Base-by-base conservation (phyloP, 768 basidiomycete species). In the Lactarius hatsudake region DNA sequence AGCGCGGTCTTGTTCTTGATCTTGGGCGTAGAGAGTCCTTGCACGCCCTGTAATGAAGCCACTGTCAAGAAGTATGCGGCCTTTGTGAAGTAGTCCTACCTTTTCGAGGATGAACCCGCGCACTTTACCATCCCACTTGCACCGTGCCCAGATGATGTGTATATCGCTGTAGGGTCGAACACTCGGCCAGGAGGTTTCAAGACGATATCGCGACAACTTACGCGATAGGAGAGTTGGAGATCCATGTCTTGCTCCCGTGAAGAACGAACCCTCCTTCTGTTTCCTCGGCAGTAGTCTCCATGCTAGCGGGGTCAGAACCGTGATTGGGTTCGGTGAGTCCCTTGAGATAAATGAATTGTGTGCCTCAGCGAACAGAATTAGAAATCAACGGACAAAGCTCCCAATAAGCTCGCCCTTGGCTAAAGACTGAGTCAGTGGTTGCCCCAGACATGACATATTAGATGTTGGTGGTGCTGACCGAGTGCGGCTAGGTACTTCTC, bases 221-320 rank as follows among this genome's bases (percentile, higher is more conserved):
- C 88, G 95, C 94, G 62, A 92, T 87, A 10, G 95, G 94, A 1
- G 95, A 87, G 74, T 97, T 97, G 17, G 94, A 86, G 74, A 98
- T 98, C 96, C 96, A 98, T 0, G 94, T 98, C 81, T 98, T 98
- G 77, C 91, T 91, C 61, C 96, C 96, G 69, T 87, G 91, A 61
- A 98, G 74, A 30, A 91, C 78, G 77, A 88, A 98, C 5, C 94
- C 94, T 15, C 94, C 93, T 62, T 90, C 89, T 0, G 82, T 81
- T 76, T 97, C 93, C 68, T 86, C 86, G 13, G 94, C 96, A 32
- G 84, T 88, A 1, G 96, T 97, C 73, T 96, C 93, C 96, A 98
- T 98, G n/a, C 89, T 87, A n/a, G 88, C 89, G 18, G 96, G 96
- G 73, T 98, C 96, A 2, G 96, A 98, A 28, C 96, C 96, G 74